Percentiles rank a stretch among this genome's conserved stretches.
These are phyloP conservation scores for Venturiaceae sp. DNA, from an alignment of 2,329 filamentous ascomycete genomes.

Conservation along the genomic window DNA sequence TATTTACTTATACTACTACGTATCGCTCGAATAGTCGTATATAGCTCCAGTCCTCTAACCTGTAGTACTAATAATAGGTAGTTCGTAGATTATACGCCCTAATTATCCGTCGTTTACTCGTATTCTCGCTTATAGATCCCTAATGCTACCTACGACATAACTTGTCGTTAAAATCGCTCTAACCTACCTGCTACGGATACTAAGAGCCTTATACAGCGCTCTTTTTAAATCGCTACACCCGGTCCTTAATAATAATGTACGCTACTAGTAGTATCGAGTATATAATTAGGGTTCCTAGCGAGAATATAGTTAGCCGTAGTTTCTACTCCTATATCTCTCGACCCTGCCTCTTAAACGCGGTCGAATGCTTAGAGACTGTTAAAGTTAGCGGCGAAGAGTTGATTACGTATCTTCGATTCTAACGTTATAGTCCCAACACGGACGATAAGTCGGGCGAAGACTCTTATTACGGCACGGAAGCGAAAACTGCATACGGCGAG, in stretches of 20 bases:
- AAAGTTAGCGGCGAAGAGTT: background rate
- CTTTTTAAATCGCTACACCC: constrained; percentile 1
- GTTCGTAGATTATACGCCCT: background rate
- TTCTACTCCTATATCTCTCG: no score
- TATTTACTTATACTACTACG: background rate
- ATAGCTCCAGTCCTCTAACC: background rate
- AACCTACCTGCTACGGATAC: background rate
- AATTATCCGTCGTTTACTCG: constrained; percentile 1
- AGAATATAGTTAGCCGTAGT: background rate
- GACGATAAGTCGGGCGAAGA: background rate
- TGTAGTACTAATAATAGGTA: background rate
- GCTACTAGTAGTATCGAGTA: background rate
- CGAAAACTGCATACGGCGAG: background rate
- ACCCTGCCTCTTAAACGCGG: no score
- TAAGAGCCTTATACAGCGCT: background rate
- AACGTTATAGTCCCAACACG: background rate
- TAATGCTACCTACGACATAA: background rate
- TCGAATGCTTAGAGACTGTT: constrained; percentile 1
- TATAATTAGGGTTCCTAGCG: background rate
- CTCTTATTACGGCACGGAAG: background rate
- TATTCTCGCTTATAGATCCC: background rate
- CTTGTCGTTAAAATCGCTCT: background rate
- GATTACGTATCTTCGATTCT: background rate
- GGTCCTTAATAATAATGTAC: background rate
- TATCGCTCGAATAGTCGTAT: background rate